phyloP scores from a whole-genome alignment of 164 flowering plant species.

The Umbilicus rupestris region DNA sequence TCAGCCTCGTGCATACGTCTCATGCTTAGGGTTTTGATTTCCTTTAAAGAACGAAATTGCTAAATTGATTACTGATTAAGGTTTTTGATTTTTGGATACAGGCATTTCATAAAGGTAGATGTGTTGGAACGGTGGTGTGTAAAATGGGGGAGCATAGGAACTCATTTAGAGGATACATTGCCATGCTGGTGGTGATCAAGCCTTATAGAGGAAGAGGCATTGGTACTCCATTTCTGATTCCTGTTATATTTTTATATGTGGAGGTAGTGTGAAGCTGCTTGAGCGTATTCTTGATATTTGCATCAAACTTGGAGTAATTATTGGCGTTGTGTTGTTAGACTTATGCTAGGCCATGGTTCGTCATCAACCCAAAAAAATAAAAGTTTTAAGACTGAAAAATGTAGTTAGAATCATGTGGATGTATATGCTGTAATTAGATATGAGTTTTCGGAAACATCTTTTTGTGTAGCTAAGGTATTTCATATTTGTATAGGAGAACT shows the following conservation, averaged over 20 bases:
- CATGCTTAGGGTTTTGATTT: background rate
- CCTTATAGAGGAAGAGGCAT: constrained; percentile 88
- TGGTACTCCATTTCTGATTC: constrained; percentile 28
- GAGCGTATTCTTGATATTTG: background rate
- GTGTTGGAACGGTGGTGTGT: constrained; percentile 91
- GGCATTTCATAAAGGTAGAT: constrained; percentile 83
- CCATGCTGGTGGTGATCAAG: constrained; percentile 93
- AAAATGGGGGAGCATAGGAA: constrained; percentile 95
- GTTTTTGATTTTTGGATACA: constrained; percentile 15
- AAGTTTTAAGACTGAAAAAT: too few relatives aligned
- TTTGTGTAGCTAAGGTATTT: too few relatives aligned
- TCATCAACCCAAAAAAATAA: too few relatives aligned
- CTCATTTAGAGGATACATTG: constrained; percentile 89
- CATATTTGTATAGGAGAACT: background rate
- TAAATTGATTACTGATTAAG: background rate
- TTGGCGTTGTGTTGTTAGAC: background rate
- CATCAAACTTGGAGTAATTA: background rate
- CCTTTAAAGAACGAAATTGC: background rate
- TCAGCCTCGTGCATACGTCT: background rate
- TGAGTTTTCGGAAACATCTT: too few relatives aligned
- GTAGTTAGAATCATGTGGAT: too few relatives aligned
- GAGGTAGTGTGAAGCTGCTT: background rate
- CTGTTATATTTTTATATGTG: background rate
- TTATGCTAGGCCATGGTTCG: background rate
- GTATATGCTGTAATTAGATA: too few relatives aligned